Conservation (phyloP, 2,329 filamentous ascomycete genomes). For the Trichocomaceae sp. region DNA sequence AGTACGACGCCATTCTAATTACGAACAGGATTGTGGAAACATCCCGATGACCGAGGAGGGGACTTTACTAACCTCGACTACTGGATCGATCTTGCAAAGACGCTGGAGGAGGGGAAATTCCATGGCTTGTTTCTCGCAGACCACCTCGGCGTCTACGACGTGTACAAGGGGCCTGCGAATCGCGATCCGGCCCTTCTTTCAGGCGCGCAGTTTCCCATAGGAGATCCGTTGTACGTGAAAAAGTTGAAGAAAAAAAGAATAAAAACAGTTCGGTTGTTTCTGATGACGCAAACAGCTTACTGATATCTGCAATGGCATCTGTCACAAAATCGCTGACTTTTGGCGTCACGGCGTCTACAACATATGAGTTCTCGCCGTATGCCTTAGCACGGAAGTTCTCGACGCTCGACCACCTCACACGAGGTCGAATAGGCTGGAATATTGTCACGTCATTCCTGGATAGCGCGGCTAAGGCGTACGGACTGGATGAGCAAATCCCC, state of each 20-base stretch:
- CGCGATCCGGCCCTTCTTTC: constrained; percentile 33
- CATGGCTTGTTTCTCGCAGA: constrained; percentile 49
- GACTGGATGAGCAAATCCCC: constrained; percentile 39
- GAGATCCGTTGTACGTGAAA: constrained; percentile 33
- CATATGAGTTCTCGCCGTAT: constrained; percentile 48
- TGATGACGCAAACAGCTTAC: not conserved
- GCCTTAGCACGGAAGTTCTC: constrained; percentile 50
- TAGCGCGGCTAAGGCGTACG: constrained; percentile 44
- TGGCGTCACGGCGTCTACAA: constrained; percentile 50
- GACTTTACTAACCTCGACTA: constrained; percentile 39
- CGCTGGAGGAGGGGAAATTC: constrained; percentile 44
- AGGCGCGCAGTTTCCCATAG: constrained; percentile 40
- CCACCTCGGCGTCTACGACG: constrained; percentile 43
- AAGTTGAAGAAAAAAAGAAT: not conserved
- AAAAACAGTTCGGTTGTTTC: too few relatives aligned
- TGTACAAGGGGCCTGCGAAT: constrained; percentile 40
- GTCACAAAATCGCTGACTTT: constrained; percentile 44
- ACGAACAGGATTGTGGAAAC: constrained; percentile 7
- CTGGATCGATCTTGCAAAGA: constrained; percentile 44
- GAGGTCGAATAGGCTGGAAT: constrained; percentile 49
- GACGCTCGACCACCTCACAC: constrained; percentile 48
- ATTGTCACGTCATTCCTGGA: constrained; percentile 47
- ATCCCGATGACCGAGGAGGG: constrained; percentile 27
- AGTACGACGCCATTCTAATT: not conserved
- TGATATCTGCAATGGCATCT: constrained; percentile 42